These are phyloP conservation scores for Ogataea parapolymorpha DNA, from an alignment of 805 yeast species.

Conservation along the genomic window DNA sequence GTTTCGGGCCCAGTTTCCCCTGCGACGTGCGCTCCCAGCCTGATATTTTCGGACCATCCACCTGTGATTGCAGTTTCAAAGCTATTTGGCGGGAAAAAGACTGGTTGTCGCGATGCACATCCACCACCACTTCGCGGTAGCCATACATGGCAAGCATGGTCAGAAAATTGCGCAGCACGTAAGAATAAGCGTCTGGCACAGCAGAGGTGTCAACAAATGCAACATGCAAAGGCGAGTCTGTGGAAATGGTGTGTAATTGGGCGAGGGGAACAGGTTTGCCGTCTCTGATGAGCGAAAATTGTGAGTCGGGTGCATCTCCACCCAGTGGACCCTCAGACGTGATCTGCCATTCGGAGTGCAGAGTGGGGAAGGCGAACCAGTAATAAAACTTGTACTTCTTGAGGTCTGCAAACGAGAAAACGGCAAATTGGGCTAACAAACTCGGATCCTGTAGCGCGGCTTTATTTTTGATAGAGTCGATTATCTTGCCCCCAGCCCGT, in stretches of 20 bases:
- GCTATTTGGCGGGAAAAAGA: constrained; percentile 24
- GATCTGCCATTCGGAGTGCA: constrained; percentile 50
- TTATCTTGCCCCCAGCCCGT: constrained; percentile 29
- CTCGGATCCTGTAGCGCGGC: constrained; percentile 39
- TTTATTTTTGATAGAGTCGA: constrained; percentile 31
- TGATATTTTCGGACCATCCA: constrained; percentile 41
- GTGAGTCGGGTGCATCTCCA: constrained; percentile 5
- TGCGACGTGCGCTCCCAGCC: constrained; percentile 90
- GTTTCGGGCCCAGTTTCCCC: constrained; percentile 75
- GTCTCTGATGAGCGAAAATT: constrained; percentile 14
- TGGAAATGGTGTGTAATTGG: constrained; percentile 7
- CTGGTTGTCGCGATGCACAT: constrained; percentile 37
- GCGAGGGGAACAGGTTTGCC: constrained; percentile 8
- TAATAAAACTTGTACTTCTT: constrained; percentile 84
- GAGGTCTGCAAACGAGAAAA: constrained; percentile 79
- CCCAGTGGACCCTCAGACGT: constrained; percentile 3
- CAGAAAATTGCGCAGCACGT: constrained; percentile 26
- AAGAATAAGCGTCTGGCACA: constrained; percentile 17
- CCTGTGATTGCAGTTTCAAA: constrained; percentile 18
- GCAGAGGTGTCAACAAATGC: constrained; percentile 28
- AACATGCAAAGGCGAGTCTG: constrained; percentile 4
- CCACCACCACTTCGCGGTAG: constrained; percentile 33
- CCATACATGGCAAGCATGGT: constrained; percentile 34
- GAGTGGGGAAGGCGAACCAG: constrained; percentile 82
- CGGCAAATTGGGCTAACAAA: constrained; percentile 39